These are phyloP conservation scores for Rhinocladiella mackenziei DNA, from an alignment of 2,329 filamentous ascomycete genomes.

Conservation along the genomic window DNA sequence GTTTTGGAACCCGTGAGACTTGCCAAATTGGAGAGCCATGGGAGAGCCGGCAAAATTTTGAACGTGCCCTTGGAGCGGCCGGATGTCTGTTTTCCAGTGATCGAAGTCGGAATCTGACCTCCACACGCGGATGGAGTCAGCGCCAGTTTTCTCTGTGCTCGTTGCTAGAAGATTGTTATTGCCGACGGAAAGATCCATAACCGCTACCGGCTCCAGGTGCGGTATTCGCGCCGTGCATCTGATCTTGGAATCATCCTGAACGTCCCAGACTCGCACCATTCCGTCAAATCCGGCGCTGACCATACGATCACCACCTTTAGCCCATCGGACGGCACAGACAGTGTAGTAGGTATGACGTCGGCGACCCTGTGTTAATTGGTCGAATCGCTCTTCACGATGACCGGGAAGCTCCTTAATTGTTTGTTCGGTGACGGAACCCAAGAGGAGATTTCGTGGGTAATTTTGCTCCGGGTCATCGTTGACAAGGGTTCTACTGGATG, in stretches of 20 bases:
- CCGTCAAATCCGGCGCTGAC: conserved; percentile 56
- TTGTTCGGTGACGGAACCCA: conserved; percentile 37
- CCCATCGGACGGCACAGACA: conserved; percentile 54
- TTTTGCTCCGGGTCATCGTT: conserved; percentile 37
- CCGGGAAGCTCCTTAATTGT: conserved; percentile 45
- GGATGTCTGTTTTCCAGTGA: background rate
- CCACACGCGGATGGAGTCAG: conserved; percentile 35
- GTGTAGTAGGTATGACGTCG: conserved; percentile 51
- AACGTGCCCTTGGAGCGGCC: conserved; percentile 32
- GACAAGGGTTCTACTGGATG: conserved; percentile 49
- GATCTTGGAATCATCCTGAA: conserved; percentile 30
- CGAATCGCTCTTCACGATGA: conserved; percentile 46
- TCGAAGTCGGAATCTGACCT: conserved; percentile 29
- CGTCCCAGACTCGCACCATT: conserved; percentile 55
- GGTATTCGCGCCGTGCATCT: conserved; percentile 37
- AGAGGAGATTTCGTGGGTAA: conserved; percentile 36
- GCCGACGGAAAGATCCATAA: conserved; percentile 47
- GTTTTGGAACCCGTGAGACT: conserved; percentile 35
- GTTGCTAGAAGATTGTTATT: conserved; percentile 45
- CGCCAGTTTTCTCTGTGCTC: conserved; percentile 38
- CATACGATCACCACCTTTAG: conserved; percentile 42
- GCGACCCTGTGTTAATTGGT: background rate
- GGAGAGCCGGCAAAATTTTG: conserved; percentile 33
- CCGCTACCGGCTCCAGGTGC: conserved; percentile 49
- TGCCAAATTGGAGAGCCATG: conserved; percentile 49